Evolutionary conservation across 805 yeast species (phyloP).

Genomic region (Nakazawaea holstii): DNA sequence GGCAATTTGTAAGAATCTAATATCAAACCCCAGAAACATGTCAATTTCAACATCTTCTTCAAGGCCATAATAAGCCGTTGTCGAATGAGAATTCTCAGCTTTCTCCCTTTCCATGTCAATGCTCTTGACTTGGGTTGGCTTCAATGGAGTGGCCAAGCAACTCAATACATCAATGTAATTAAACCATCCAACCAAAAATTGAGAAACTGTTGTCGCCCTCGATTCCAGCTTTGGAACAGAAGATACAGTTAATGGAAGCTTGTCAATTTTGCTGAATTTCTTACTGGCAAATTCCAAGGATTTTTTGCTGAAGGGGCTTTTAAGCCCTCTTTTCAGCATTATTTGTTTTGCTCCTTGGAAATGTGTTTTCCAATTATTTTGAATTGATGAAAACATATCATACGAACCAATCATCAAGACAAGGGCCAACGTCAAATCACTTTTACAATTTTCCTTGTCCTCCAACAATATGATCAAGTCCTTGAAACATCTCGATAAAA

Average conservation of each 20-base stretch:
- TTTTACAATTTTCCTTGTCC: conserved; percentile 46
- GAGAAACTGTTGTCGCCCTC: conserved; percentile 34
- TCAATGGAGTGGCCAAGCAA: conserved; percentile 48
- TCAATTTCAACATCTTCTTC: conserved; percentile 41
- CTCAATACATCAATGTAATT: conserved; percentile 64
- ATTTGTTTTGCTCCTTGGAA: conserved; percentile 64
- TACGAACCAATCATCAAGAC: conserved; percentile 55
- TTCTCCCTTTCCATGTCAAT: not conserved
- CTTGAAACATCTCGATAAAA: conserved; percentile 52
- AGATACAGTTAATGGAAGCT: conserved; percentile 3
- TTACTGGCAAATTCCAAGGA: conserved; percentile 15
- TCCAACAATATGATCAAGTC: conserved; percentile 47
- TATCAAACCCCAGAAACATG: conserved; percentile 61
- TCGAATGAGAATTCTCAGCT: conserved; percentile 17
- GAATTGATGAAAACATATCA: conserved; percentile 41
- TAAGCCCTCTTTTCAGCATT: conserved; percentile 44
- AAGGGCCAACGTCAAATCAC: conserved; percentile 64
- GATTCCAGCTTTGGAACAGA: conserved; percentile 13
- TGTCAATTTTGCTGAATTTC: conserved; percentile 12
- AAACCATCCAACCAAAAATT: conserved; percentile 63
- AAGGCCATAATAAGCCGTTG: conserved; percentile 10
- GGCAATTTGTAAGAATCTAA: conserved; percentile 52
- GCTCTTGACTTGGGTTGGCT: conserved; percentile 14
- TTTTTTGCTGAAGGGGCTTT: conserved; percentile 25
- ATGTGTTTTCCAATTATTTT: conserved; percentile 58